These are phyloP conservation scores for Quercus robur DNA, from an alignment of 306 rosid genomes.

Conservation along the genomic window DNA sequence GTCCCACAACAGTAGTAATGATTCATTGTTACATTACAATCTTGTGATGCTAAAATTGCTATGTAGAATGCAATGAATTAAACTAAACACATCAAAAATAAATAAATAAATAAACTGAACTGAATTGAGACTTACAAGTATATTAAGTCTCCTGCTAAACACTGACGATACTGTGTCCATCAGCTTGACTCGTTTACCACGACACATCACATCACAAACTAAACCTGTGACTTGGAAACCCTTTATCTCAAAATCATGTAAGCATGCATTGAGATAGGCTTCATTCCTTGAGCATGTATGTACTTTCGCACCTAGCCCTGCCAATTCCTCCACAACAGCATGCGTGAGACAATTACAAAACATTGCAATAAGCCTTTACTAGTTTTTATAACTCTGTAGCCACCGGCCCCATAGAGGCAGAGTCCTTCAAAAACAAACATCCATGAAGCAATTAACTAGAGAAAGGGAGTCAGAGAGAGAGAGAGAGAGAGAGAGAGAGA, in stretches of 20 bases:
- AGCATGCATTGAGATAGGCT: slow-evolving; percentile 22
- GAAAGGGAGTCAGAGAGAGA: not conserved
- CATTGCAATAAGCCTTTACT: not conserved
- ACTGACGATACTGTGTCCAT: slow-evolving; percentile 23
- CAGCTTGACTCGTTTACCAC: slow-evolving; percentile 21
- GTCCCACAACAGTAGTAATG: not conserved
- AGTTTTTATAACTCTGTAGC: not conserved
- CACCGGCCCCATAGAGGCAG: not conserved
- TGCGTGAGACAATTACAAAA: slow-evolving; percentile 11
- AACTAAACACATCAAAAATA: too few species aligned
- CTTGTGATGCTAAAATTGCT: not conserved
- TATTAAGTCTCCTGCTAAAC: slow-evolving; percentile 35
- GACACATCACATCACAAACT: slow-evolving; percentile 21
- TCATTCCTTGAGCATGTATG: slow-evolving; percentile 34
- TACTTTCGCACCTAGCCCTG: slow-evolving; percentile 34
- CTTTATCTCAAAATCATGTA: slow-evolving; percentile 28
- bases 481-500: not conserved
- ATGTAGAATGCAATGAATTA: not conserved
- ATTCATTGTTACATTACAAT: not conserved
- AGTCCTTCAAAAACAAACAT: not conserved
- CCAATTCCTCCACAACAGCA: slow-evolving; percentile 41
- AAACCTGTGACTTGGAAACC: slow-evolving; percentile 36
- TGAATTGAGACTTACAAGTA: slow-evolving; percentile 20
- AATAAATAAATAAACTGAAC: not conserved
- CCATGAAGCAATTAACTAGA: not conserved